phyloP scores from a whole-genome alignment of 345 rosid genomes.

The Ceriops decandra region DNA sequence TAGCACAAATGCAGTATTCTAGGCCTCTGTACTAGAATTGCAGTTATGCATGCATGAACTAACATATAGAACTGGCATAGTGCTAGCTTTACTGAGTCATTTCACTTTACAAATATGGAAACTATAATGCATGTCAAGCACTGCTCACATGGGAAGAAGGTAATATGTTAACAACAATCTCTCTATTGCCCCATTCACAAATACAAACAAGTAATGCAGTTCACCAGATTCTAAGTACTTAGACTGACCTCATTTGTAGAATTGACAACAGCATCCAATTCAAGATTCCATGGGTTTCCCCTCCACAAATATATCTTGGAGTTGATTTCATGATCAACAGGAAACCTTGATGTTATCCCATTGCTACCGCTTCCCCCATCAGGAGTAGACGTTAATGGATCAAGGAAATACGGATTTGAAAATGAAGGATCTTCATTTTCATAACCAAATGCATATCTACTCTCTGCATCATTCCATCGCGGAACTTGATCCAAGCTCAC shows the following conservation, averaged over 20 bases:
- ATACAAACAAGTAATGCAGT: neutral
- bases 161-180: neutral
- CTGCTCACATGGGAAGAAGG: neutral
- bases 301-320: constrained; percentile 85
- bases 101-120: neutral
- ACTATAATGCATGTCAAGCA: neutral
- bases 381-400: constrained; percentile 59
- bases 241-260: constrained; percentile 87
- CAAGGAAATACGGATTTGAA: constrained; percentile 56
- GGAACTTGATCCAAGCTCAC: constrained; percentile 90
- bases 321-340: constrained; percentile 81
- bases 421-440: constrained; percentile 61
- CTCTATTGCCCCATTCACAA: neutral
- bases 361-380: constrained; percentile 46
- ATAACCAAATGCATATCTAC: constrained; percentile 43
- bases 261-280: constrained; percentile 97
- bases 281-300: constrained; percentile 96
- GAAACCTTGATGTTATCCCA: constrained; percentile 76
- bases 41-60: too few relatives aligned
- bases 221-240: neutral
- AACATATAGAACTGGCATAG: too few relatives aligned
- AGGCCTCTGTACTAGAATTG: too few relatives aligned
- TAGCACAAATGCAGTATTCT: too few relatives aligned
- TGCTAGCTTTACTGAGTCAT: neutral
- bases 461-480: constrained; percentile 85